phyloP scores from a whole-genome alignment of 1,284 basidiomycete species.

The Amylostereum areolatum region DNA sequence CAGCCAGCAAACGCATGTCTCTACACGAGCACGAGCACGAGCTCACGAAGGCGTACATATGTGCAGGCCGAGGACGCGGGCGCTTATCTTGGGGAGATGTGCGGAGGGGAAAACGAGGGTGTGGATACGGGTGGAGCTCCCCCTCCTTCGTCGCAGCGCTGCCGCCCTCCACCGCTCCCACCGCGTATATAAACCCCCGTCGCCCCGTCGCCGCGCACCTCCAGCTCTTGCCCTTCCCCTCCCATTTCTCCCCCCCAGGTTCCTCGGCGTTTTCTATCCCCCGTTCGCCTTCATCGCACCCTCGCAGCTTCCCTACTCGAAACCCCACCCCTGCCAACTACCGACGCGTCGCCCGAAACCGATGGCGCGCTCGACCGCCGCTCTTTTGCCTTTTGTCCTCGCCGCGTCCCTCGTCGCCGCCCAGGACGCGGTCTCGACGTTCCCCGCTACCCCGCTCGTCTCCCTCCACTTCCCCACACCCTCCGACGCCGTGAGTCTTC shows the following conservation, averaged over 20 bases:
- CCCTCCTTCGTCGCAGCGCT: too few relatives aligned
- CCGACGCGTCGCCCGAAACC: not conserved
- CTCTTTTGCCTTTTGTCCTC: slow-evolving; percentile 37
- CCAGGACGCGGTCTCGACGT: slow-evolving; percentile 27
- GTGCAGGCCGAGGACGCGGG: too few relatives aligned
- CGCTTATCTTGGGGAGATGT: too few relatives aligned
- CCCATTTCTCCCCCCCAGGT: not conserved
- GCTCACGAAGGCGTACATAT: too few relatives aligned
- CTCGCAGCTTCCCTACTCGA: not conserved
- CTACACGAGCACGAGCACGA: too few relatives aligned
- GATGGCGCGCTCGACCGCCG: slow-evolving; percentile 31
- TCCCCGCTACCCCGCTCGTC: slow-evolving; percentile 45
- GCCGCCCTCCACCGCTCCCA: too few relatives aligned
- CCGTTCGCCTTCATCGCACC: not conserved
- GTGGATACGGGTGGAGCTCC: too few relatives aligned
- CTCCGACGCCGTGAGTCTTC: slow-evolving; percentile 36
- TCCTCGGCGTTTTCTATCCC: not conserved
- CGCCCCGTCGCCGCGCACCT: too few relatives aligned
- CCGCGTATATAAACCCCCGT: too few relatives aligned
- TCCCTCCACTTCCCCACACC: slow-evolving; percentile 47
- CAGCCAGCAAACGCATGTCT: too few relatives aligned
- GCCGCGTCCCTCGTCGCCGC: slow-evolving; percentile 28
- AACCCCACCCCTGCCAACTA: too few relatives aligned
- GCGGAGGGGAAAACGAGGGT: too few relatives aligned
- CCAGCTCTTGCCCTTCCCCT: not conserved